Evolutionary conservation across 345 rosid genomes (phyloP), one percentile per base, ranked within the genome.

Genomic region (Odontarrhena argentea): DNA sequence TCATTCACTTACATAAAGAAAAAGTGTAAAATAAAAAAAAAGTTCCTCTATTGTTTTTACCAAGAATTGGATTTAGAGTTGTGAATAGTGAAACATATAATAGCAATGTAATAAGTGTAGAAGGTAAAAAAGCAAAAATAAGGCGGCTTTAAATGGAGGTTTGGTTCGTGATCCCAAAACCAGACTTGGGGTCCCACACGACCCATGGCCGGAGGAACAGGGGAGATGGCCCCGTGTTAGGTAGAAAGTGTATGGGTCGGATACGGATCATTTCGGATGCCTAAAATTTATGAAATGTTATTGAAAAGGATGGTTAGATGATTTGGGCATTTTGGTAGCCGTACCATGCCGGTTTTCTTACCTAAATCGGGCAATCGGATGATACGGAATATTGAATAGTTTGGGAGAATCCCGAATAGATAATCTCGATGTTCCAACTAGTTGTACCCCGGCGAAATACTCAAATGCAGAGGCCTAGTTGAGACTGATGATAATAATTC

Each of bases 131-230:
- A 32, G 54, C 65, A 60, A 60, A 14, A 45, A 28, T 44, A 46
- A 32, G 36, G 36, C 36, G 36, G 36, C 7, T 32, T 32, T 32
- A 32, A 18, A 60, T 32, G 35, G 44, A 32, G 55, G 34, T 34
- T 46, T 18, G 28, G 34, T 34, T 46, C 32, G 28, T 34, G 44
- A 35, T 62, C 44, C n/a, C 5, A 62, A 7, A 26, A 9, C 26
- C 26, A 45, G 24, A 13, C 13, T 13, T 18, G 22, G 4, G 51
- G 51, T 28, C 41, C 64, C 26, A 4, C 51, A 13, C 28, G 26
- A 28, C 51, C 26, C 51, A 43, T n/a, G 43, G 64, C 64, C 51
- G 64, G 40, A 60, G 51, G 51, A 43, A 60, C 25, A 60, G 40
- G 51, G 30, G 64, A 42, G 9, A n/a, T 5, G n/a, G 36, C 36